Base-by-base conservation (phyloP, 2,329 filamentous ascomycete genomes). In the Clarireedia monteithiana region DNA sequence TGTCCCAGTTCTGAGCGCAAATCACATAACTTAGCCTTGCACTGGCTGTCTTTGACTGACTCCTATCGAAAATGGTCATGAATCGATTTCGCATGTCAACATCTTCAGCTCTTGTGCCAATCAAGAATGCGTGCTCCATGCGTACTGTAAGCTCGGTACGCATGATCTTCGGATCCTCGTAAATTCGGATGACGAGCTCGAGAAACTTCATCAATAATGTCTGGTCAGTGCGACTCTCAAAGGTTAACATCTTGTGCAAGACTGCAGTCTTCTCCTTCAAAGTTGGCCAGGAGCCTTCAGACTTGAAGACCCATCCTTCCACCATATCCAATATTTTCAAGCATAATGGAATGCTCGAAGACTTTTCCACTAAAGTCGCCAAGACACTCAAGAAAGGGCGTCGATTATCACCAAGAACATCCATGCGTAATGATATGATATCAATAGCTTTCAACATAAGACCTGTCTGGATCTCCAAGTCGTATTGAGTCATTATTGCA, bases 261-360 rank as follows among this genome's bases (percentile, higher is more conserved):
- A 99, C 94, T 1, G 95, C 95, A 0, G 92, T 97, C 76, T 99
- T 99, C 73, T 99, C 95, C 71, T 99, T 99, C 1, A 99, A 79
- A 0, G 94, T 99, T 0, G 94, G 94, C 80, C 94, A 96, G 2
- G 91, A 94, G 61, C 96, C 94, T 57, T 90, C 91, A 0, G 90
- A 94, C 62, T 90, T 83, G 76, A 99, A 99, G 5, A 99, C 89
- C 95, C 95, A 99, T 34, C 80, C 82, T 69, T 97, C 92, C 4
- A 96, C 92, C 82, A 99, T 92, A 50, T 86, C 84, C 27, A 99
- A 75, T 54, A 99, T 91, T 74, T 96, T 96, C 66, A 89, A 86
- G 71, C 94, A 97, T 6, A 99, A 80, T 20, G 83, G 80, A 57
- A 86, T 86, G 67, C 92, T 94, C 71, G 89, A 82, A 0, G 94